Percentiles rank a stretch among this genome's conserved stretches.
Evolutionary conservation across 345 rosid species (phyloP).

Genomic region (Linum trigynum): DNA sequence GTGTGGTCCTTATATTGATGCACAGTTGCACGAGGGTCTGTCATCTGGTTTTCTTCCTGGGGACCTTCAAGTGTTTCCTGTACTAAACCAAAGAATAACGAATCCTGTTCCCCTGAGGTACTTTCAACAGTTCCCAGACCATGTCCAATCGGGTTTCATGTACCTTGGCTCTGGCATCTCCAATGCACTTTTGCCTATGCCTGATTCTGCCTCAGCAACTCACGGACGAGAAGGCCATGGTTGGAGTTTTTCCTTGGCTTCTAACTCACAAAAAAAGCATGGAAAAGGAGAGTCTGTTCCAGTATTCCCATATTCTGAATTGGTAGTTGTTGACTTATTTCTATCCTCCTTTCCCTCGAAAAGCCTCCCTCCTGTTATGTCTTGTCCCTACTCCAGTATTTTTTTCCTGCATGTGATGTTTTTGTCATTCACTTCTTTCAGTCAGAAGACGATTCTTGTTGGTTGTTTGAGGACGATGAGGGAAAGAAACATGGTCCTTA

Average conservation of each 20-base stretch:
- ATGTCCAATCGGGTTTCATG: constrained; percentile 70
- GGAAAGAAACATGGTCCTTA: constrained; percentile 78
- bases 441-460: constrained; percentile 60
- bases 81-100: constrained; percentile 43
- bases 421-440: constrained; percentile 16
- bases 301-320: constrained; percentile 22
- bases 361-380: neutral
- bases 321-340: constrained; percentile 34
- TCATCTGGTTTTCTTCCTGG: constrained; percentile 75
- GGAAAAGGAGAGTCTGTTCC: constrained; percentile 23
- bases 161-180: constrained; percentile 34
- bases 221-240: constrained; percentile 20
- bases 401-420: neutral
- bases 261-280: constrained; percentile 22
- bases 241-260: constrained; percentile 22
- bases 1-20: constrained; percentile 91
- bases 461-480: constrained; percentile 66
- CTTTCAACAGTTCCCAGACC: constrained; percentile 86
- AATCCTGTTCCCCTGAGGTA: constrained; percentile 70
- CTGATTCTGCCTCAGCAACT: constrained; percentile 11
- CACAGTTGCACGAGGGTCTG: constrained; percentile 74
- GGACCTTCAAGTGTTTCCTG: constrained; percentile 80
- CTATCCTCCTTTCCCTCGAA: neutral
- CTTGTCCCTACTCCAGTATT: neutral
- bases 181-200: constrained; percentile 19